phyloP scores from a whole-genome alignment of 2,329 filamentous ascomycete genomes.

The Calonectria honghensis region DNA sequence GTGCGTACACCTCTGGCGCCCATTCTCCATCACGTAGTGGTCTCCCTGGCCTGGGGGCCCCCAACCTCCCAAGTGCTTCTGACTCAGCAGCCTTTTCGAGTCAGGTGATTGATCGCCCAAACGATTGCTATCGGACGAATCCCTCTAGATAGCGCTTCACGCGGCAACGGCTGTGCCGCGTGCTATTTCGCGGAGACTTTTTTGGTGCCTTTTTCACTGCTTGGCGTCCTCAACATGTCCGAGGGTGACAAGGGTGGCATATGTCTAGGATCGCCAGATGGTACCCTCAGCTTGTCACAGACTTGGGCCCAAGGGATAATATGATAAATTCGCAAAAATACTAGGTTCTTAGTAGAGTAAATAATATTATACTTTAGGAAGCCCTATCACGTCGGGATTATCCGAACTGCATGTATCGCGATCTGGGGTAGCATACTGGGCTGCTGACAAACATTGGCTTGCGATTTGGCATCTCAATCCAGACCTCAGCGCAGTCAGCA shows the following conservation, averaged over 20 bases:
- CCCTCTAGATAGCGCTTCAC: neutral
- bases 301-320: neutral
- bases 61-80: constrained; percentile 2
- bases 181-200: neutral
- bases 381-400: neutral
- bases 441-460: neutral
- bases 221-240: neutral
- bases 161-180: neutral
- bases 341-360: neutral
- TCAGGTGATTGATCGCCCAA: constrained; percentile 15
- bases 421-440: neutral
- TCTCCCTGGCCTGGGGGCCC: neutral
- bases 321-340: neutral
- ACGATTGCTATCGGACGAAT: constrained; percentile 6
- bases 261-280: neutral
- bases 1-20: constrained; percentile 11
- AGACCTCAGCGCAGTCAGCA: neutral
- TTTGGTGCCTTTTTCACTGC: neutral
- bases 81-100: constrained; percentile 1
- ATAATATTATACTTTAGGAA: neutral
- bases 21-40: constrained; percentile 5
- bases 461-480: neutral
- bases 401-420: neutral
- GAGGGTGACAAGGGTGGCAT: neutral
- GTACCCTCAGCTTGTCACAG: neutral